Evolutionary conservation across 83 land plant genomes (phyloP), one percentile per base, ranked within the genome.

Genomic region (Diphasiastrum complanatum): DNA sequence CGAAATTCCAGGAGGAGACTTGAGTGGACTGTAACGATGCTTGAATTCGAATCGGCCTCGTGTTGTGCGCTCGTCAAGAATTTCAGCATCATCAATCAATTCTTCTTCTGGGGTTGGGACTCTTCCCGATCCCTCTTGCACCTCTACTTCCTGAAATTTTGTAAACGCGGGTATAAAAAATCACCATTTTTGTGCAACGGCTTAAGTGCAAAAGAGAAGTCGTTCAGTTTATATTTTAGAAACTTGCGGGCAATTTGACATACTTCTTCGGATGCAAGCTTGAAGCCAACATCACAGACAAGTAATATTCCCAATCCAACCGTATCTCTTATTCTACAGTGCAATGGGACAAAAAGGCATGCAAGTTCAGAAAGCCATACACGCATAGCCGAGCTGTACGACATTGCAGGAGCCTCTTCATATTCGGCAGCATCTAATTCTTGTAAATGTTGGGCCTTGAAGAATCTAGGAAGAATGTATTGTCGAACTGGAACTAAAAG

Each of bases 381-480:
- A 29, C 62, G 66, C 33, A 68, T 35, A 38, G 79, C 70, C 27
- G 55, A 19, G 52, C 75, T 74, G 69, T 58, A 74, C 11, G 91
- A 58, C 27, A 80, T 43, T 4, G 91, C 79, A 4, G 82, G 79
- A 0, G 76, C 74, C 72, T 93, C 96, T 76, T 89, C 99, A 61
- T 85, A 93, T 25, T 79, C 92, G 1, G 96, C 96, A 31, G 89
- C 92, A 77, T 93, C 99, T 25, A 93, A 51, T 38, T 89, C 92
- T 53, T 80, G 88, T 46, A 93, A 83, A 61, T 88, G 83, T 20
- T 57, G 79, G 19, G 68, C 75, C 41, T 81, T 79, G 76, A 83
- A 84, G 38, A 89, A 70, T 53, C 66, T 81, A 45, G 99, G 92
- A 14, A 93, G 83, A 6, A 93, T 28, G 43, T 81, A 82, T 34